These are phyloP conservation scores for Aquilaria yunnanensis DNA, from an alignment of 345 rosid genomes.

Conservation along the genomic window DNA sequence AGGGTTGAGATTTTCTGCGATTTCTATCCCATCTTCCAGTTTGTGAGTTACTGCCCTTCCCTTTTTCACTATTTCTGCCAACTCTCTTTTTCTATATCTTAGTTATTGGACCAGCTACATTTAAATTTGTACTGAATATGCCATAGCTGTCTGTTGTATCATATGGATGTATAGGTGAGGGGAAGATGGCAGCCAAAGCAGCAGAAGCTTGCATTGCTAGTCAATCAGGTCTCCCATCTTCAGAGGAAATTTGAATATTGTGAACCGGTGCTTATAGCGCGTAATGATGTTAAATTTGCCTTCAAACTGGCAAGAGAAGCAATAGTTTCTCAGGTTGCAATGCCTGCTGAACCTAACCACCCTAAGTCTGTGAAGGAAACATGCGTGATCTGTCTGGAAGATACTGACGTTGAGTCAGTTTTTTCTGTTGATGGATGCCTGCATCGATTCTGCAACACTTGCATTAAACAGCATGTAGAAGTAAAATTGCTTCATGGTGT, in stretches of 20 bases:
- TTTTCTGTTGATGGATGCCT: constrained; percentile 45
- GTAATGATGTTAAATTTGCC: constrained; percentile 30
- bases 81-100: too few relatives aligned
- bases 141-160: background rate
- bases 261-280: constrained; percentile 20
- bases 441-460: constrained; percentile 51
- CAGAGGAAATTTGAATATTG: constrained; percentile 28
- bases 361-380: constrained; percentile 32
- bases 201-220: constrained; percentile 26
- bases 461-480: constrained; percentile 59
- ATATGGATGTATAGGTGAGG: background rate
- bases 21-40: constrained; percentile 25
- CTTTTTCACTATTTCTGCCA: background rate
- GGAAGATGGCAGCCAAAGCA: constrained; percentile 31
- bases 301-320: constrained; percentile 53
- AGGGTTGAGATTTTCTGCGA: constrained; percentile 21
- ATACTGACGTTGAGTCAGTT: constrained; percentile 25
- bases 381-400: constrained; percentile 53
- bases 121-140: too few relatives aligned
- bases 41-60: constrained; percentile 25
- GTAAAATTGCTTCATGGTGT: constrained; percentile 44
- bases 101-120: too few relatives aligned
- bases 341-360: constrained; percentile 21
- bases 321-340: constrained; percentile 33
- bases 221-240: constrained; percentile 33